Evolutionary conservation across 2,329 filamentous ascomycete species (phyloP), one percentile per base, ranked within the genome.

Genomic region (Colletotrichum graminicola): DNA sequence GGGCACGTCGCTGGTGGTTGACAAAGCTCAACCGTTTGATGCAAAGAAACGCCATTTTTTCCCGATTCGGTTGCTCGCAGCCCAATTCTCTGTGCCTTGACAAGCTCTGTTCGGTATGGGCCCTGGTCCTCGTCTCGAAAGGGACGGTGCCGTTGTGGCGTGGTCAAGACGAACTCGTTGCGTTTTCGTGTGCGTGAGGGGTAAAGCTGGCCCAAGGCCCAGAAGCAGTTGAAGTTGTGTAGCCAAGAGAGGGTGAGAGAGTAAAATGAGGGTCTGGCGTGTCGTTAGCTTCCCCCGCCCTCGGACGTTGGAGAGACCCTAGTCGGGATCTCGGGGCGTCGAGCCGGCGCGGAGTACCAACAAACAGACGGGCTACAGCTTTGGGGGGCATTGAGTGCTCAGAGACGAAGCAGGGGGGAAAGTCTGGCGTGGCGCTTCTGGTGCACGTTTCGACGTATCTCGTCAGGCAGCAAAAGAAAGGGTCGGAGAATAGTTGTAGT

Each of bases 241-340:
- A 51, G 45, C 45, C 39, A n/a, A 29, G 8, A 14, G 45, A 23
- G 32, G 21, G 11, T 5, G 21, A 55, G 18, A n/a, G 65, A 43
- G 21, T 39, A 39, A 41, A 41, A 32, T 41, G 45, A 72, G 39
- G 39, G 39, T 59, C 21, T 60, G 65, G 65, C 45, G 60, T 69
- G 45, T 72, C 54, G 65, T 69, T 69, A 60, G 45, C 34, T 45
- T 54, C 23, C 49, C 59, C 49, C 47, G 29, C 49, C 47, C 49
- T 45, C 23, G 21, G 16, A 54, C 11, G 26, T 63, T 55, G 61
- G 26, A 45, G 54, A 52, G 21, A 47, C 51, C 60, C 39, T 36
- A 16, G 60, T 69, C 69, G 69, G 69, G 60, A 64, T 64, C 64
- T 72, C 69, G 69, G 69, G 39, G 39, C 65, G 69, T 51, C 54